phyloP scores from a whole-genome alignment of 805 yeast genomes.

The Wickerhamomyces subpelliculosus region DNA sequence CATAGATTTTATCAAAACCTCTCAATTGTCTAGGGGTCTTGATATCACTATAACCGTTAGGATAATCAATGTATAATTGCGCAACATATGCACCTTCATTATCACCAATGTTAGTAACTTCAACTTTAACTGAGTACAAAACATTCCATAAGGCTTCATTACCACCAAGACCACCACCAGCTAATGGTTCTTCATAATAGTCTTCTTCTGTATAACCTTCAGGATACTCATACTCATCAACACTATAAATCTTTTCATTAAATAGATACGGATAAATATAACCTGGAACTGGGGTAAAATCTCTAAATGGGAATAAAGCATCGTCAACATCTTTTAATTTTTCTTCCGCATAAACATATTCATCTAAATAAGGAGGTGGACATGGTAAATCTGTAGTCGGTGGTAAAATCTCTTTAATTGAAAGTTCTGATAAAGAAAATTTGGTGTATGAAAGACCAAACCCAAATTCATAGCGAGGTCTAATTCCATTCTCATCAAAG shows the following conservation, averaged over 20 bases:
- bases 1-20: conserved; percentile 49
- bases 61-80: conserved; percentile 48
- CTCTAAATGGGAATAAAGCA: conserved; percentile 45
- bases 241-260: conserved; percentile 23
- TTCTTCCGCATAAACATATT: conserved; percentile 34
- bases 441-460: conserved; percentile 52
- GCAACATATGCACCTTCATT: conserved; percentile 41
- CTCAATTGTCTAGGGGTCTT: conserved; percentile 48
- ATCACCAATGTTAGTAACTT: conserved; percentile 41
- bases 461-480: conserved; percentile 57
- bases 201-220: conserved; percentile 28
- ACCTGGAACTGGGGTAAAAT: conserved; percentile 46
- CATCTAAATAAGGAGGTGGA: conserved; percentile 40
- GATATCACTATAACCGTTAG: conserved; percentile 29
- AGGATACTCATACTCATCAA: conserved; percentile 28
- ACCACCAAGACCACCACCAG: conserved; percentile 51
- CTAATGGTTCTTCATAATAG: conserved; percentile 20
- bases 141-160: conserved; percentile 54
- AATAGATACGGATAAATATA: conserved; percentile 48
- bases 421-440: conserved; percentile 28
- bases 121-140: conserved; percentile 37
- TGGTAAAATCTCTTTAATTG: conserved; percentile 33
- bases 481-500: conserved; percentile 48
- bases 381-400: conserved; percentile 40
- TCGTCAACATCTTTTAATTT: conserved; percentile 48